Conservation (phyloP, 2,329 filamentous ascomycete species). For the Nigrospora oryzae region DNA sequence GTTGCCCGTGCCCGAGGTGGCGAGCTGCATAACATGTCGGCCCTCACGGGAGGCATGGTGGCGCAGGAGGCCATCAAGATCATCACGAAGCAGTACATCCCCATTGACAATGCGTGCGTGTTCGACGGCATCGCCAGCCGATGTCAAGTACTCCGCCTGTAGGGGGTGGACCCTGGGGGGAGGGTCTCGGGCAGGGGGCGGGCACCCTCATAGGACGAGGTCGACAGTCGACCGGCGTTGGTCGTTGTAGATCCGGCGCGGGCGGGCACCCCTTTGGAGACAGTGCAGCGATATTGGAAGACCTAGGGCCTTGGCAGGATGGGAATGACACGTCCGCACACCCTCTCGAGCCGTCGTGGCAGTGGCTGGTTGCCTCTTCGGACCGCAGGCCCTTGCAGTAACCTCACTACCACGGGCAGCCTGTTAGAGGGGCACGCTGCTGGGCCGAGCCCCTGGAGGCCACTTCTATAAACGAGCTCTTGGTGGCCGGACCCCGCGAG, state of each 20-base stretch:
- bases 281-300: slow-evolving; percentile 15
- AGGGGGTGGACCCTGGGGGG: slow-evolving; percentile 10
- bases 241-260: slow-evolving; percentile 19
- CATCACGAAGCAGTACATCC: slow-evolving; percentile 64
- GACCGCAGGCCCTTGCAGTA: slow-evolving; percentile 26
- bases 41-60: slow-evolving; percentile 81
- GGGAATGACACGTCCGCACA: slow-evolving; percentile 18
- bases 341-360: slow-evolving; percentile 12
- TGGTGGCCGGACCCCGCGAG: too few species aligned
- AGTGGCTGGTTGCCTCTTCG: slow-evolving; percentile 18
- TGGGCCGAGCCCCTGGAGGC: too few species aligned
- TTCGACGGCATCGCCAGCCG: slow-evolving; percentile 61
- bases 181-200: slow-evolving; percentile 8
- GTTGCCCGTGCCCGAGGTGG: slow-evolving; percentile 69
- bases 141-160: slow-evolving; percentile 49
- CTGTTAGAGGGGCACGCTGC: neutral
- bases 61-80: slow-evolving; percentile 97
- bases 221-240: slow-evolving; percentile 15
- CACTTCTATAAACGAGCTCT: too few species aligned
- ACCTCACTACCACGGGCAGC: slow-evolving; percentile 10
- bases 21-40: slow-evolving; percentile 88
- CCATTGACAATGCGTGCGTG: slow-evolving; percentile 62
- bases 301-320: slow-evolving; percentile 16
- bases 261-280: slow-evolving; percentile 17
- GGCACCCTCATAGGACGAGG: slow-evolving; percentile 8